Evolutionary conservation across 129 eudicot species (phyloP).

Genomic region (Flaveria brownii): DNA sequence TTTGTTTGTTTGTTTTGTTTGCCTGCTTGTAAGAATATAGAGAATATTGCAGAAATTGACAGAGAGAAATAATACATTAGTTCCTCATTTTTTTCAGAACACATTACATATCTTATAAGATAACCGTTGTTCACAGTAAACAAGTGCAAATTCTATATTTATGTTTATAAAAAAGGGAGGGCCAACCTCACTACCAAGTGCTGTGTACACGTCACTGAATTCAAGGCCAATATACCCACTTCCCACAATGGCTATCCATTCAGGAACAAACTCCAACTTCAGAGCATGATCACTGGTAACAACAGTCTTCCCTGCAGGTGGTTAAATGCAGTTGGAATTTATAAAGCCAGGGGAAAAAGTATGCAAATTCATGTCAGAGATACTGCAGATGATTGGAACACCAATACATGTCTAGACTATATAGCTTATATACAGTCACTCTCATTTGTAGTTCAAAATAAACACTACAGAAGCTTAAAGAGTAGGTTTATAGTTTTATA

Average conservation of each 20-base stretch:
- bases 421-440: not conserved
- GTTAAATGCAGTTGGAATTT: conserved; percentile 3
- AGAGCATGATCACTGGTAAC: conserved; percentile 96
- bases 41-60: conserved; percentile 1
- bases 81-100: too few species aligned
- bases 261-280: conserved; percentile 67
- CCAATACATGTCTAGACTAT: not conserved
- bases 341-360: not conserved
- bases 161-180: conserved; percentile 13
- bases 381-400: not conserved
- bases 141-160: not conserved
- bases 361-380: conserved; percentile 17
- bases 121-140: not conserved
- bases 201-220: conserved; percentile 94
- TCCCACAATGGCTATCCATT: conserved; percentile 80
- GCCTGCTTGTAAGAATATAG: not conserved
- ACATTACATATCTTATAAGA: not conserved
- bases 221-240: conserved; percentile 90
- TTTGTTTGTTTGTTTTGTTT: too few species aligned
- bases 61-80: not conserved
- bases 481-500: not conserved
- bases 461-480: not conserved
- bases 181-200: conserved; percentile 97
- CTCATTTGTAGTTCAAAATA: not conserved
- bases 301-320: conserved; percentile 74